Base-by-base conservation (phyloP, 345 rosid genomes). In the Corymbia maculata region DNA sequence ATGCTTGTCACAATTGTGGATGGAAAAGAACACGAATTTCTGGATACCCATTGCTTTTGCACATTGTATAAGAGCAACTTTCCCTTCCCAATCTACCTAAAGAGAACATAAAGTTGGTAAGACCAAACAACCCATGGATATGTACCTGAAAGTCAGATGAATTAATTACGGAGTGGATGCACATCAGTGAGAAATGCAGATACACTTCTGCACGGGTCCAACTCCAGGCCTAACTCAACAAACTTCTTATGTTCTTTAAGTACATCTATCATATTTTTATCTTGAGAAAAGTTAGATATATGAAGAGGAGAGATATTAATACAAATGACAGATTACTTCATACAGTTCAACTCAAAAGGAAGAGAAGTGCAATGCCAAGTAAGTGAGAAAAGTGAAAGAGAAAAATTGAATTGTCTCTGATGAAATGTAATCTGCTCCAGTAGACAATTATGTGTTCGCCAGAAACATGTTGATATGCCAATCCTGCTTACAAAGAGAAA, bases 61-160 rank as follows among this genome's bases (percentile, higher is more conserved):
- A 90, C 97, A 96, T 91, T 97, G 99, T 92, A 97, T 95, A 45
- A 96, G 94, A 87, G 97, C 99, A 91, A 98, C 99, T 94, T 96
- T 98, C 85, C 99, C 99, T 96, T 96, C 98, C 99, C 99, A 98
- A 88, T 98, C 99, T 96, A 97, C 99, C 99, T 96, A 96, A 94
- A 96, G 89, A 92, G 90, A 94, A 86, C 89, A 88, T 30, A 57
- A 85, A 17, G 13, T 28, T 51, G 79, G 52, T 42, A 86, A 85
- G 61, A 26, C 57, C 64, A 32, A 22, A 17, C n/a, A 88, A 86
- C 80, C 44, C 52, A 57, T 86, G 45, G 66, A 15, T 75, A 61
- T 85, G 17, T 55, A 57, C 51, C 52, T 52, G n/a, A 52, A 79
- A 89, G 19, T 36, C 79, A 36, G 19, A 51, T 24, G n/a, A 52